Base-by-base conservation (phyloP, 202 grass and related monocot genomes). In the Brachypodium distachyon region DNA sequence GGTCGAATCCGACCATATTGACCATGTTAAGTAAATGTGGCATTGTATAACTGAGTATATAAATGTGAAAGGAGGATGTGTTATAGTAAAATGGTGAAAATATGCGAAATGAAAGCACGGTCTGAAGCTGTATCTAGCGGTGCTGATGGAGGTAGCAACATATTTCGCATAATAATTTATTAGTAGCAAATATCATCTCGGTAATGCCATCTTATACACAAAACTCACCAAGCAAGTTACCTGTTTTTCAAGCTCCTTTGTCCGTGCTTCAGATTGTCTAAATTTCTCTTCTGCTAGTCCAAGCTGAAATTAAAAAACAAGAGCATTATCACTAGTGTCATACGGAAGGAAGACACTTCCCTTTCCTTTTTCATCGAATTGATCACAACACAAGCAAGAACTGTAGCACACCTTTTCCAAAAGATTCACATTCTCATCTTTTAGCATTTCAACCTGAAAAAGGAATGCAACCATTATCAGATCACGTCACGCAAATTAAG, bases 171-270 rank as follows among this genome's bases (percentile, higher is more conserved):
- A n/a, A n/a, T n/a, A n/a, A n/a, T n/a, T n/a, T n/a, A n/a, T n/a
- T n/a, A n/a, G 13, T 22, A 28, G 21, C 1, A 65, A 65, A 67
- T 73, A 31, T 44, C 49, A 38, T 41, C 50, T 51, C 49, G 12
- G 13, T 50, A 58, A 17, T 61, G 19, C n/a, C 38, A 72, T 28
- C 14, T 26, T 57, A 7, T 3, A 72, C 55, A 8, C n/a, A 57
- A 44, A 18, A 69, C 57, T 34, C 55, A 58, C 37, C 44, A 78
- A 13, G 34, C 8, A 72, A 75, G 51, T 54, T 61, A 98, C 96
- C 83, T 98, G 96, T 80, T 98, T 92, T 77, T 95, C 96, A 67
- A 95, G 89, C 81, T 88, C 82, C 53, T 50, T 85, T 43, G 91
- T 88, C 77, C 96, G 86, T 8, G 85, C 96, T 65, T 98, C 91